Evolutionary conservation across 805 yeast species (phyloP).

Genomic region (Wickerhamiella siamensis): DNA sequence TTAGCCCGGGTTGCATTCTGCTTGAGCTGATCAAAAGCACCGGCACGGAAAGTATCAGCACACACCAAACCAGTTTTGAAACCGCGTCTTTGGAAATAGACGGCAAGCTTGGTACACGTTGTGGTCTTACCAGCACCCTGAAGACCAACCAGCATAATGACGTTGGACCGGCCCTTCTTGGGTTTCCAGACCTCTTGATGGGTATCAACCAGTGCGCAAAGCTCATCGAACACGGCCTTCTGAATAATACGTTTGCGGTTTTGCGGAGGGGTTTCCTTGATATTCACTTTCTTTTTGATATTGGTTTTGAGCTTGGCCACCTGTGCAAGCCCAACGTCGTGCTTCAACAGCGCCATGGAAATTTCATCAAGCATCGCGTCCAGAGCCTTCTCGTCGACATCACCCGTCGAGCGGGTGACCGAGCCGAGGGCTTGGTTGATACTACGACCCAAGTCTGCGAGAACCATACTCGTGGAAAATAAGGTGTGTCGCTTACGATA

Average conservation of each 20-base stretch:
- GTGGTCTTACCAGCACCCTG: slow-evolving; percentile 99
- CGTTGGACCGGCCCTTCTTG: slow-evolving; percentile 61
- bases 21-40: slow-evolving; percentile 96
- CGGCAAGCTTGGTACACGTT: slow-evolving; percentile 91
- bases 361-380: slow-evolving; percentile 72
- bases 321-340: slow-evolving; percentile 83
- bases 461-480: slow-evolving; percentile 37
- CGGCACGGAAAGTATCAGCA: slow-evolving; percentile 99
- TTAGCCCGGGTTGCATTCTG: slow-evolving; percentile 93
- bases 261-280: slow-evolving; percentile 36
- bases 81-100: slow-evolving; percentile 83
- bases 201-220: slow-evolving; percentile 73
- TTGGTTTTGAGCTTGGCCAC: slow-evolving; percentile 67
- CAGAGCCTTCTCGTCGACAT: slow-evolving; percentile 47
- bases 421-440: slow-evolving; percentile 60
- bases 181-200: slow-evolving; percentile 53
- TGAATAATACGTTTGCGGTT: slow-evolving; percentile 73
- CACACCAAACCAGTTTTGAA: slow-evolving; percentile 92
- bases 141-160: slow-evolving; percentile 94
- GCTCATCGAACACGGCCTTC: slow-evolving; percentile 87
- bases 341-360: slow-evolving; percentile 76
- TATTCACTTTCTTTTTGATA: slow-evolving; percentile 43
- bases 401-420: slow-evolving; percentile 38
- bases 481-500: background rate
- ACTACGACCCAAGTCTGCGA: slow-evolving; percentile 65